Evolutionary conservation across 139 green algal genomes (phyloP), one percentile per base, ranked within the genome.

Genomic region (Pycnococcus provasolii): DNA sequence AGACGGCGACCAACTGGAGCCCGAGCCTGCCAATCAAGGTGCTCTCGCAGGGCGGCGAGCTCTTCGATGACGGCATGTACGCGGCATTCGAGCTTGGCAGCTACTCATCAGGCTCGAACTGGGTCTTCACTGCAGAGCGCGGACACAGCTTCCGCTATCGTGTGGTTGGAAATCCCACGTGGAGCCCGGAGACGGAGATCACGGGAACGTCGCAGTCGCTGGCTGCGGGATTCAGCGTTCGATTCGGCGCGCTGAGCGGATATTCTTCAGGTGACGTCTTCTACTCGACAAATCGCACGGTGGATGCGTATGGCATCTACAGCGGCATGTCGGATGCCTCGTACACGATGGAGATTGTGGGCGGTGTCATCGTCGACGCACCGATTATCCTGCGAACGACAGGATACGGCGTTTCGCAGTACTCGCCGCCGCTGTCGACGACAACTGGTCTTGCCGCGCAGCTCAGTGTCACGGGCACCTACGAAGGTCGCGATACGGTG

Each of bases 61-160:
- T 41, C 11, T 8, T 5, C 54, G 5, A 8, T 26, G 54, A 5
- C 9, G 9, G 40, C 54, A 61, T 7, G 54, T 61, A 44, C 26
- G 26, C 26, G 26, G 26, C 26, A 0, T 37, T 61, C 54, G 9
- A 61, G 9, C 9, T 6, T 37, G 54, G 8, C 26, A 26, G 9
- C 54, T 41, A 44, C 7, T n/a, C 13, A 5, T n/a, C 54, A 5
- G 54, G 54, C 54, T 8, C 11, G 9, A 7, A 9, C 9, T 61
- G 7, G 7, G 9, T 44, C n/a, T 61, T 61, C 54, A 61, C 54
- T 26, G 54, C 54, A 26, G 54, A 61, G 54, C 9, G 13, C 7
- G 54, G 54, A 5, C 54, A 61, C 54, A 41, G n/a, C 6, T 61
- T 61, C 54, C 6, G 9, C n/a, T 61, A 42, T 26, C 54, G 54